Evolutionary conservation across 805 yeast species (phyloP).

Genomic region (Cyberlindnera americana): DNA sequence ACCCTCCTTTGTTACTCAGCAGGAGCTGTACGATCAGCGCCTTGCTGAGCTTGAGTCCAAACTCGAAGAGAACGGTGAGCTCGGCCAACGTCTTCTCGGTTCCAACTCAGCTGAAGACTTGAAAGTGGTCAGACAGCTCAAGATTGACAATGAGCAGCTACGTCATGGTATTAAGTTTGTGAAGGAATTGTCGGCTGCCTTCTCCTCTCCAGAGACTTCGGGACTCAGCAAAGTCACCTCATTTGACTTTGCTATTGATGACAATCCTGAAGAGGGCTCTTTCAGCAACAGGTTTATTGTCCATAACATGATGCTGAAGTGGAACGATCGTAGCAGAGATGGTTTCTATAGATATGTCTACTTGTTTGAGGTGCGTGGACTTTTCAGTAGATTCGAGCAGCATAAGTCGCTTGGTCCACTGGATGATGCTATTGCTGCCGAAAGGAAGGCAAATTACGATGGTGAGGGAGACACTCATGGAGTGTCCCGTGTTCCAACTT

Average conservation of each 20-base stretch:
- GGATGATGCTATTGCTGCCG: slow-evolving; percentile 45
- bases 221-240: slow-evolving; percentile 7
- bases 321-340: slow-evolving; percentile 73
- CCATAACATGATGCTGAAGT: slow-evolving; percentile 69
- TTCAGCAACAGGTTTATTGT: slow-evolving; percentile 61
- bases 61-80: slow-evolving; percentile 29
- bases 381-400: slow-evolving; percentile 40
- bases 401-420: slow-evolving; percentile 48
- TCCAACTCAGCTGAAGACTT: slow-evolving; percentile 23
- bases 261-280: slow-evolving; percentile 16
- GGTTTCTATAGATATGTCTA: slow-evolving; percentile 57
- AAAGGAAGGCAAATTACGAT: slow-evolving; percentile 21
- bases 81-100: slow-evolving; percentile 25
- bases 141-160: slow-evolving; percentile 24
- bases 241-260: slow-evolving; percentile 14
- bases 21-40: slow-evolving; percentile 30
- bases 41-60: slow-evolving; percentile 26
- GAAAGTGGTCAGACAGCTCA: slow-evolving; percentile 15
- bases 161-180: slow-evolving; percentile 22
- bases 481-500: slow-evolving; percentile 20
- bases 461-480: slow-evolving; percentile 10
- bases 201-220: slow-evolving; percentile 5
- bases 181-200: slow-evolving; percentile 11
- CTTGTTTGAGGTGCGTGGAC: slow-evolving; percentile 42
- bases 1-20: slow-evolving; percentile 46